These are phyloP conservation scores for Dysphania ambrosioides DNA, from an alignment of 148 eudicot genomes.

Conservation along the genomic window DNA sequence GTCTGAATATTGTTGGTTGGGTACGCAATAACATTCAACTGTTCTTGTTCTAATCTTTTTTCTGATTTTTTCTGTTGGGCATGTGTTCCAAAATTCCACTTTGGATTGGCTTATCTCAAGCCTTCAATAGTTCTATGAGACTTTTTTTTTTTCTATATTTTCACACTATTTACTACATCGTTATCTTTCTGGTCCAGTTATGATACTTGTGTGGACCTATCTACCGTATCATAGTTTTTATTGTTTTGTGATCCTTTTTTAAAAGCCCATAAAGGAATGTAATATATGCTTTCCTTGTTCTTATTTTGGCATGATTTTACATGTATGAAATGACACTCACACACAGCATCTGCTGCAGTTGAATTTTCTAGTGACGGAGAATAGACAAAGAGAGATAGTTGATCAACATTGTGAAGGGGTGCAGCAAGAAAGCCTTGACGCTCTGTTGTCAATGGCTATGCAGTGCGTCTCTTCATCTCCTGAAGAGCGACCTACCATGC, in stretches of 20 bases:
- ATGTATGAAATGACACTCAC: neutral
- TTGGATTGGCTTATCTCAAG: no score
- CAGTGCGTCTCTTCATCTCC: constrained; percentile 86
- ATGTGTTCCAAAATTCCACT: no score
- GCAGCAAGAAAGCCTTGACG: constrained; percentile 76
- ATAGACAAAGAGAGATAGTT: constrained; percentile 71
- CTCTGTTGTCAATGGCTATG: constrained; percentile 66
- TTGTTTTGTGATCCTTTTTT: no score
- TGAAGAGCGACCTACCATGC: constrained; percentile 97
- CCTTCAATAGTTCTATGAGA: no score
- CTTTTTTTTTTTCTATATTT: no score
- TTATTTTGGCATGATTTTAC: neutral
- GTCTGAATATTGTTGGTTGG: constrained; percentile 97
- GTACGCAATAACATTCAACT: constrained; percentile 39
- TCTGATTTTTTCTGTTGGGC: no score
- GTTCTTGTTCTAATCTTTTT: neutral
- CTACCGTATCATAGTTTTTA: no score
- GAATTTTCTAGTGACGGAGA: constrained; percentile 72
- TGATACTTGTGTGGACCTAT: no score
- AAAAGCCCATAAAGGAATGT: no score
- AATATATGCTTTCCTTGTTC: neutral
- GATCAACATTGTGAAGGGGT: constrained; percentile 81
- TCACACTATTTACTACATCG: no score
- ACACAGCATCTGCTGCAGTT: constrained; percentile 43
- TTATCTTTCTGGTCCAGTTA: no score